Evolutionary conservation across 1,139 yeast genomes (phyloP), one percentile per base, ranked within the genome.

Genomic region (Debaryomyces coudertii): DNA sequence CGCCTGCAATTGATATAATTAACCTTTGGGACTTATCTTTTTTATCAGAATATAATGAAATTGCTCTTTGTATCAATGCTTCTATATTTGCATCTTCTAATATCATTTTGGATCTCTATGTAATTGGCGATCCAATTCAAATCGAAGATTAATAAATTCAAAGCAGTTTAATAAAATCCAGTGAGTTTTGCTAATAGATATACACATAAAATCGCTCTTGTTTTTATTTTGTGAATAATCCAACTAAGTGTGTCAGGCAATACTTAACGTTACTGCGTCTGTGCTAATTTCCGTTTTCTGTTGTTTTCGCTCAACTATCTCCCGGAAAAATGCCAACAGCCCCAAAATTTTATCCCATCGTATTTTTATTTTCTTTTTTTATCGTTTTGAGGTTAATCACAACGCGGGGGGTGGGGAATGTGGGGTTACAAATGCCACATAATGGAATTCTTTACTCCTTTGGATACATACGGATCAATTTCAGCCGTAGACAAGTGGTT

Each of bases 1-100:
- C 53, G 12, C 66, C 66, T 11, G 63, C 63, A 7, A 62, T 36
- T 6, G 53, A 47, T 25, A 57, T 40, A 11, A 57, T 38, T 30
- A 48, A 40, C 39, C 52, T 43, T 24, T 35, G 38, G 20, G 12
- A 16, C 9, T 12, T 12, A n/a, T 35, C 29, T 25, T 36, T 30
- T 15, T 25, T 35, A n/a, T n/a, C 18, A 6, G 18, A 15, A 14
- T 40, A 40, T 22, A 44, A 23, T 5, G 20, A 7, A 18, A 31
- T 9, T 1, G 30, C 33, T 30, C 47, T 35, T 9, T 40, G 40
- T 11, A 28, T 31, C 36, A 44, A 36, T 27, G 5, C 15, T 23
- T 23, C 28, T 24, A 35, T 35, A 35, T 35, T 23, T 12, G 43
- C 25, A 40, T 24, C 20, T n/a, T n/a, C 9, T 11, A 18, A 35